Evolutionary conservation across 2,329 filamentous ascomycete species (phyloP).

Genomic region (Epichloe sp.): DNA sequence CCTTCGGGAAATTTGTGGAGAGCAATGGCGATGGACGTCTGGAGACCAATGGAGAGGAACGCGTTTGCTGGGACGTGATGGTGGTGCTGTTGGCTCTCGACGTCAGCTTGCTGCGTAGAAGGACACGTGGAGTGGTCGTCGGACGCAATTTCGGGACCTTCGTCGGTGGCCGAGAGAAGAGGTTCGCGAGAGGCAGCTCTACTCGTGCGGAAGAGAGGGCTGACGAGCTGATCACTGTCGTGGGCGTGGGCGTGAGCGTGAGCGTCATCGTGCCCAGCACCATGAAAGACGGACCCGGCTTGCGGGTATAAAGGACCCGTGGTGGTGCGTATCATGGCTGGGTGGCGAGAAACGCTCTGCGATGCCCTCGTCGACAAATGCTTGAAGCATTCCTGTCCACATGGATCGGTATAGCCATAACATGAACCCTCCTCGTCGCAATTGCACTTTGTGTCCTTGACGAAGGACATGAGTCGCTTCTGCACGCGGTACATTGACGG

Average conservation of each 20-base stretch:
- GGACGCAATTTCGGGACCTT: slow-evolving; percentile 11
- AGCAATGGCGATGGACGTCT: slow-evolving; percentile 89
- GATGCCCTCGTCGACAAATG: slow-evolving; percentile 32
- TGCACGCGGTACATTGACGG: slow-evolving; percentile 43
- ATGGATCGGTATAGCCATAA: slow-evolving; percentile 52
- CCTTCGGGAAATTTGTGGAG: slow-evolving; percentile 88
- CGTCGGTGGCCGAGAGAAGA: slow-evolving; percentile 14
- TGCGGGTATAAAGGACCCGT: slow-evolving; percentile 22
- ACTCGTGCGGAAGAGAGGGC: slow-evolving; percentile 22
- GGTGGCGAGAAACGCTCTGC: slow-evolving; percentile 18
- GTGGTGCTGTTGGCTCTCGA: slow-evolving; percentile 53
- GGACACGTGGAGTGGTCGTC: slow-evolving; percentile 13
- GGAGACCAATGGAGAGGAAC: slow-evolving; percentile 87
- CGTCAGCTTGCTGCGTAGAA: slow-evolving; percentile 25
- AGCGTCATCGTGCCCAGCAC: slow-evolving; percentile 13
- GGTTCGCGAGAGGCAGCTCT: slow-evolving; percentile 27
- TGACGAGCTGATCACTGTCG: slow-evolving; percentile 15
- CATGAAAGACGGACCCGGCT: slow-evolving; percentile 14
- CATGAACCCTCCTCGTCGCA: slow-evolving; percentile 49
- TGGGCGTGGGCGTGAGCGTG: slow-evolving; percentile 6
- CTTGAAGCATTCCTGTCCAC: slow-evolving; percentile 53
- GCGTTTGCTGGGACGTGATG: slow-evolving; percentile 92
- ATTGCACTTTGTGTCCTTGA: slow-evolving; percentile 49
- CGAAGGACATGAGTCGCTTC: slow-evolving; percentile 48
- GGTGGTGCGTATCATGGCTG: slow-evolving; percentile 28